Evolutionary conservation across 805 yeast genomes (phyloP).

Genomic region (Jamesozyma hellenica): DNA sequence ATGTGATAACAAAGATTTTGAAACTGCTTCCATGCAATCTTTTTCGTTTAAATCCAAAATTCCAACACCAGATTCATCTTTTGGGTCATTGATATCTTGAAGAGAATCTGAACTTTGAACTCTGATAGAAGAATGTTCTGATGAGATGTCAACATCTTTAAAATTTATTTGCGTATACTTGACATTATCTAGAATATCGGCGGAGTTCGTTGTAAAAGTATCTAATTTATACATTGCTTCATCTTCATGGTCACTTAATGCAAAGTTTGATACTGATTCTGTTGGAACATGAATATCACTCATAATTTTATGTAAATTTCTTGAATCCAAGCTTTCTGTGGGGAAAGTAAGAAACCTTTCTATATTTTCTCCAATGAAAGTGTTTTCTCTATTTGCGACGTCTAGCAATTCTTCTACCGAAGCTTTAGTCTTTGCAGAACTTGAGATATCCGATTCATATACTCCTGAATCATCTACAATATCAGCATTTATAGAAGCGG

Average conservation of each 20-base stretch:
- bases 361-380: constrained; percentile 15
- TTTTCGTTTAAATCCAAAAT: constrained; percentile 3
- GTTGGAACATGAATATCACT: constrained; percentile 14
- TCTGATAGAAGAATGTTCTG: too few species aligned
- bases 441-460: not conserved
- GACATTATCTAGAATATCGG: too few species aligned
- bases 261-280: constrained; percentile 25
- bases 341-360: constrained; percentile 9
- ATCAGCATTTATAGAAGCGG: not conserved
- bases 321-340: constrained; percentile 4
- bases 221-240: not conserved
- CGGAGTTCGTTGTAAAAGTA: too few species aligned
- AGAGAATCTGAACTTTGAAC: too few species aligned
- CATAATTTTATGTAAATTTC: constrained; percentile 6
- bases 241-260: constrained; percentile 18
- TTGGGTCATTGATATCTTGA: too few species aligned
- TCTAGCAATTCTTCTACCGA: constrained; percentile 20
- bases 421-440: not conserved
- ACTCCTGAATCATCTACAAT: not conserved
- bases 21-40: not conserved
- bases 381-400: constrained; percentile 14
- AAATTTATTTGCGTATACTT: too few species aligned
- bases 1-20: not conserved
- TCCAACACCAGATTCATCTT: not conserved
- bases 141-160: too few species aligned